These are phyloP conservation scores for Crithidia mellificae DNA, from an alignment of 208 protist species.

Conservation along the genomic window DNA sequence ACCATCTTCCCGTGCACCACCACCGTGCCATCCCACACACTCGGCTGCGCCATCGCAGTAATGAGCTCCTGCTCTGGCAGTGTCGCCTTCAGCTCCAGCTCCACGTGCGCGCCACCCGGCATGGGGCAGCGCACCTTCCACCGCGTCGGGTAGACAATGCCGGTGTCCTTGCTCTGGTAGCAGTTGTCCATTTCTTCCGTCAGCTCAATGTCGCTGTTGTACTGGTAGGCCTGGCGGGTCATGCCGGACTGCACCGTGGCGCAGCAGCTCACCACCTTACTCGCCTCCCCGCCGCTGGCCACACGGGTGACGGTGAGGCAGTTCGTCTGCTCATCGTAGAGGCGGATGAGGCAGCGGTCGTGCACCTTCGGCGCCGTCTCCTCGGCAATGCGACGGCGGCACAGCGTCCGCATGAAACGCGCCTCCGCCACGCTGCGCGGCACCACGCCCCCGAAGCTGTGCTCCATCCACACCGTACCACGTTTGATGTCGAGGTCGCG, in stretches of 20 bases:
- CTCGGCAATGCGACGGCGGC: conserved; percentile 29
- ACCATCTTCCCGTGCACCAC: conserved; percentile 36
- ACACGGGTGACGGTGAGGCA: conserved; percentile 38
- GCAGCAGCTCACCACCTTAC: conserved; percentile 15
- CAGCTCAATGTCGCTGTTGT: conserved; percentile 30
- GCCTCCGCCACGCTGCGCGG: conserved; percentile 43
- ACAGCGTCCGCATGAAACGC: conserved; percentile 29
- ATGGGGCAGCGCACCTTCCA: conserved; percentile 42
- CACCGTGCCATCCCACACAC: conserved; percentile 56
- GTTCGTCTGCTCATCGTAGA: conserved; percentile 47
- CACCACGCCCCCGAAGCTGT: conserved; percentile 56
- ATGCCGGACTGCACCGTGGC: conserved; percentile 38
- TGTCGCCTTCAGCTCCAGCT: conserved; percentile 37
- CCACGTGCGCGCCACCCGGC: conserved; percentile 25
- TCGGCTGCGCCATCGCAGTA: conserved; percentile 45
- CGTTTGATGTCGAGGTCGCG: conserved; percentile 35
- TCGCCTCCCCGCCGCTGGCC: conserved; percentile 13
- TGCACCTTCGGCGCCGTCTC: conserved; percentile 29
- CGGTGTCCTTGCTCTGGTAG: conserved; percentile 46
- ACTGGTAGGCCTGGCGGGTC: conserved; percentile 33
- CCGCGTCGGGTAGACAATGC: conserved; percentile 41
- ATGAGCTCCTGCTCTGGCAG: conserved; percentile 61
- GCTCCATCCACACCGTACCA: conserved; percentile 54
- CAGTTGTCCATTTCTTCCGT: conserved; percentile 21
- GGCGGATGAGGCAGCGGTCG: conserved; percentile 46